These are phyloP conservation scores for Backusella luteola DNA, from an alignment of 192 early-diverging fungal genomes.

Conservation along the genomic window DNA sequence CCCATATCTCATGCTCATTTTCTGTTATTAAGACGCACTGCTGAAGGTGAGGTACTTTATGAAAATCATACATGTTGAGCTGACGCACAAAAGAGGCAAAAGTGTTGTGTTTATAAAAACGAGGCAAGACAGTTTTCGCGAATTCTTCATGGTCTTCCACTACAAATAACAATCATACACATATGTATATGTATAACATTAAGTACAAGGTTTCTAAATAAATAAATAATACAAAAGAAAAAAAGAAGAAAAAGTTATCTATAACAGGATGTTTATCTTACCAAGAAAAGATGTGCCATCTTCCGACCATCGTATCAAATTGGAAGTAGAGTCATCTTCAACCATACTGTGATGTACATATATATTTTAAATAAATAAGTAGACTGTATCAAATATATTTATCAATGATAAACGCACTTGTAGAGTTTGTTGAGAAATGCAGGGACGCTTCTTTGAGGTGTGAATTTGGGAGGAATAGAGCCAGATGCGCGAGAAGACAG, in stretches of 20 bases:
- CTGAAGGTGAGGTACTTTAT: slow-evolving; percentile 93
- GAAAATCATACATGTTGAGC: slow-evolving; percentile 96
- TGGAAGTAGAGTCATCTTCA: slow-evolving; percentile 72
- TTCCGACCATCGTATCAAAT: slow-evolving; percentile 88
- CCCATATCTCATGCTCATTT: slow-evolving; percentile 79
- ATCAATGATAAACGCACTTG: slow-evolving; percentile 48
- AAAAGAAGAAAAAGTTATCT: background rate
- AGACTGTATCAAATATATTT: background rate
- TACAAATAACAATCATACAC: background rate
- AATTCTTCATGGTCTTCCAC: slow-evolving; percentile 75
- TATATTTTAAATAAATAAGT: slow-evolving; percentile 6
- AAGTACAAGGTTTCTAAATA: background rate
- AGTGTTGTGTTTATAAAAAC: slow-evolving; percentile 93
- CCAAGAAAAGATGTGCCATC: slow-evolving; percentile 86
- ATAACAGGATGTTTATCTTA: background rate
- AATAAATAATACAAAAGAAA: no score
- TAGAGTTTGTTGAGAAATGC: slow-evolving; percentile 95
- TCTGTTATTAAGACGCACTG: slow-evolving; percentile 83
- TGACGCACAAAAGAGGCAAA: slow-evolving; percentile 93
- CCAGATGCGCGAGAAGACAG: background rate
- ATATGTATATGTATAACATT: background rate
- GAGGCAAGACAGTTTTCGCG: slow-evolving; percentile 78
- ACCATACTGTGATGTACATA: slow-evolving; percentile 74
- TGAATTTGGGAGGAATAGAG: background rate
- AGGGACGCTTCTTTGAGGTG: slow-evolving; percentile 56